Evolutionary conservation across 768 basidiomycete species (phyloP), one percentile per base, ranked within the genome.

Genomic region (Hygrocybe punicea): DNA sequence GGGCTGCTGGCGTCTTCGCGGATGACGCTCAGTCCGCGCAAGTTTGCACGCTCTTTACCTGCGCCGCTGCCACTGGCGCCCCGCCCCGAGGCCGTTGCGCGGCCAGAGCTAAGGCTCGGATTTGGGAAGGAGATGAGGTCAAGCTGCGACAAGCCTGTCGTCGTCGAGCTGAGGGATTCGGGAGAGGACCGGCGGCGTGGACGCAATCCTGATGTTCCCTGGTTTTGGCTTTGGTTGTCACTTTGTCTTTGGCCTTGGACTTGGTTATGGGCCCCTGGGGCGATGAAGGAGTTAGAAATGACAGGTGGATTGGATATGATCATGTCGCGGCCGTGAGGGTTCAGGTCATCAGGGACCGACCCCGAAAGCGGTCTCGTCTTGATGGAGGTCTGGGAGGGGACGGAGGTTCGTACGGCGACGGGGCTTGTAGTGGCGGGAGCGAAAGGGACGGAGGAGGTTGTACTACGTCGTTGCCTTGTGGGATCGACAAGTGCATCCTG

Each of bases 1-100:
- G 45, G 45, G 13, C 45, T 47, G 23, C 14, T 23, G 3, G 73
- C 69, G 55, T 76, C 69, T 60, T 79, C 78, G 45, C 69, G 72
- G 60, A 79, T 79, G 49, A 71, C 68, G 48, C 69, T 74, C 29
- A 29, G 29, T 8, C 29, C 29, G 29, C 29, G 29, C 55, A 47
- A 77, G 62, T 17, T 59, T 55, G 51, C 63, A 67, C 9, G 69
- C 64, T 60, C 66, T 67, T 48, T 68, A 68, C 48, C 58, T 72
- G 17, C 65, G 48, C 49, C 54, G 65, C 60, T 59, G 60, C n/a
- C n/a, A 25, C 48, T 9, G 42, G 36, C 53, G 51, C 39, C 11
- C 14, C 39, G 39, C 11, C 16, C 14, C 11, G 39, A 4, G 48
- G 64, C 69, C 13, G 60, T 63, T 50, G 69, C 69, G 44, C 60